These are phyloP conservation scores for Plenodomus lindquistii DNA, from an alignment of 2,329 filamentous ascomycete species.

Conservation along the genomic window DNA sequence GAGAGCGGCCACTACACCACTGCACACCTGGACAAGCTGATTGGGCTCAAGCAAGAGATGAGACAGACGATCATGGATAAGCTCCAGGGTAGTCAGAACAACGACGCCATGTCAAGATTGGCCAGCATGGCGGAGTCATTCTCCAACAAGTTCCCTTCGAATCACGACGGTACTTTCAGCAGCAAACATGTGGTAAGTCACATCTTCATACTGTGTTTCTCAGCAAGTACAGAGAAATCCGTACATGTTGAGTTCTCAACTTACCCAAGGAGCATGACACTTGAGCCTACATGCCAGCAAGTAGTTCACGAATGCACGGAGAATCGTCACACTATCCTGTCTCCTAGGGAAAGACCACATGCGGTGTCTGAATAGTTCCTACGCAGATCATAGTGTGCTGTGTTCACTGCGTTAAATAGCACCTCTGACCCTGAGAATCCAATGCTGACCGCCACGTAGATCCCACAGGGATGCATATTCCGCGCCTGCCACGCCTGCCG, in stretches of 20 bases:
- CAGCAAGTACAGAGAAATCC: neutral
- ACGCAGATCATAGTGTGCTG: too few species aligned
- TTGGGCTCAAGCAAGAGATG: conserved; percentile 36
- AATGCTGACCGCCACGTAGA: conserved; percentile 9
- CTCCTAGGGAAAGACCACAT: too few species aligned
- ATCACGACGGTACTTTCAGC: conserved; percentile 24
- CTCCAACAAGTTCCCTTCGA: conserved; percentile 16
- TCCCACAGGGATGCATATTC: conserved; percentile 43
- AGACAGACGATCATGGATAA: conserved; percentile 31
- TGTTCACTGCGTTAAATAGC: too few species aligned
- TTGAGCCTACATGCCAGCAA: too few species aligned
- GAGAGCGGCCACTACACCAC: conserved; percentile 40
- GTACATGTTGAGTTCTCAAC: too few species aligned
- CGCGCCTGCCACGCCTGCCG: conserved; percentile 56
- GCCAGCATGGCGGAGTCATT: conserved; percentile 9
- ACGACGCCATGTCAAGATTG: conserved; percentile 19
- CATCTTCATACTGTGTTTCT: neutral
- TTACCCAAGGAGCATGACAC: too few species aligned
- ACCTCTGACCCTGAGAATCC: too few species aligned
- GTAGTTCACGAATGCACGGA: too few species aligned
- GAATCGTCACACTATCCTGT: too few species aligned
- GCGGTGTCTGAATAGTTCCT: too few species aligned
- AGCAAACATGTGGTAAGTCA: conserved; percentile 22
- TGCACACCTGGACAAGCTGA: conserved; percentile 37
- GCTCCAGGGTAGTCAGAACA: conserved; percentile 22